Evolutionary conservation across 352 stramenopile genomes (phyloP), one percentile per base, ranked within the genome.

Genomic region (Elongisporangium senticosum): DNA sequence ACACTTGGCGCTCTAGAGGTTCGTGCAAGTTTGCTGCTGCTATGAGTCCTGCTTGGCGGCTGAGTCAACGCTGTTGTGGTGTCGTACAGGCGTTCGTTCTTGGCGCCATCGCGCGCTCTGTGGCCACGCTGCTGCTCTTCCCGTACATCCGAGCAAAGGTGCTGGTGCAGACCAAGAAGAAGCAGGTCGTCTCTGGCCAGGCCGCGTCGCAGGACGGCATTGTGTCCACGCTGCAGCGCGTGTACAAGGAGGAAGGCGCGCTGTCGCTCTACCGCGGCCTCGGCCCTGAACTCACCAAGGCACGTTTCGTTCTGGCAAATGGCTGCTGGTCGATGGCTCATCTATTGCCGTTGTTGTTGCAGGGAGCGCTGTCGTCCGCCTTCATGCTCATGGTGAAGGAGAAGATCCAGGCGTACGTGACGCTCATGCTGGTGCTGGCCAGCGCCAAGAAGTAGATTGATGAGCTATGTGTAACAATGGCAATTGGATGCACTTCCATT

Each of bases 351-450:
- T 28, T 43, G 33, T 11, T 62, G 14, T 51, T 67, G 28, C 49
- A 97, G 70, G 96, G 94, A n/a, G 93, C 97, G n/a, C 87, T 98
- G 7, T 98, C 89, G 61, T 93, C 94, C 0, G 96, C 95, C 26
- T 71, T 99, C 37, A 99, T 98, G 96, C 88, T 98, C 65, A 98
- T 98, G 90, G 94, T 98, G 59, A 99, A 99, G 82, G 95, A 99
- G 74, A 96, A 98, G 74, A 97, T 98, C 55, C 87, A 97, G 69
- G 83, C 74, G 63, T 90, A 95, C 64, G 93, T 96, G 61, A 96
- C 82, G 57, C 47, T 90, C 52, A 59, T 88, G 40, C 76, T 96
- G 61, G 79, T 97, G 43, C 61, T 93, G 28, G 75, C 65, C 49
- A 88, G 49, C 53, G 39, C 61, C 8, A 56, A 65, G 28, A 22